Percentiles rank a stretch among this genome's conserved stretches.
Conservation (phyloP, 1,284 basidiomycete species). For the Sporisorium graminicola region DNA sequence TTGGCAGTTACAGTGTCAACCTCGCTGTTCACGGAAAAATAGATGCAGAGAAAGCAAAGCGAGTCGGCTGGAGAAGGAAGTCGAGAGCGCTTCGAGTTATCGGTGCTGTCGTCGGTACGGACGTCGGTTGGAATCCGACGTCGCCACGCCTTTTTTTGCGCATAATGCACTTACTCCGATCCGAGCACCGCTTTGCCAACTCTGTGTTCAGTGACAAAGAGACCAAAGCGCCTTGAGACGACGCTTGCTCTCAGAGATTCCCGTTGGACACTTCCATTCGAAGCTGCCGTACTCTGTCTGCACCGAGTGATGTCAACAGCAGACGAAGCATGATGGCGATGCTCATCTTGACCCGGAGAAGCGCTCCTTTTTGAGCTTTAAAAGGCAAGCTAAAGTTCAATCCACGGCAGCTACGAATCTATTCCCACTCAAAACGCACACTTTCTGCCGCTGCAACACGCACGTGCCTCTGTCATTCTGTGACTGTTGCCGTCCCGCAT, state of each 20-base stretch:
- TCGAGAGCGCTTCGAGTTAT: not conserved
- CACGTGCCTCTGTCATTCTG: conserved; percentile 17
- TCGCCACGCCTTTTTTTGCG: not conserved
- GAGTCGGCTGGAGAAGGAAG: not conserved
- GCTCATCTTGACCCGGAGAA: not conserved
- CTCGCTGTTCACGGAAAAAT: not conserved
- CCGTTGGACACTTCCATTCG: too few species aligned
- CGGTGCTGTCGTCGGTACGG: not conserved
- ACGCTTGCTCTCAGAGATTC: too few species aligned
- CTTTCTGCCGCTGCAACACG: not conserved
- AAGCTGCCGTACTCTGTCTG: not conserved
- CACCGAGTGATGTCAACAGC: not conserved
- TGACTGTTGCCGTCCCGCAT: not conserved
- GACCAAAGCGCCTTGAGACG: too few species aligned
- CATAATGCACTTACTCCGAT: not conserved
- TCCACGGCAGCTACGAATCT: not conserved
- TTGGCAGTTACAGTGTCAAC: not conserved
- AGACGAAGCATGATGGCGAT: not conserved
- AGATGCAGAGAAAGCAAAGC: not conserved
- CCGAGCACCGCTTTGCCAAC: not conserved
- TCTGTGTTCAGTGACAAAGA: not conserved
- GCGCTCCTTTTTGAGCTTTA: conserved; percentile 1
- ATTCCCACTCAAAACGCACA: not conserved
- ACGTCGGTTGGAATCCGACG: conserved; percentile 19
- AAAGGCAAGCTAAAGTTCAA: not conserved